Evolutionary conservation across 164 flowering plant species (phyloP).

Genomic region (Saururus chinensis): DNA sequence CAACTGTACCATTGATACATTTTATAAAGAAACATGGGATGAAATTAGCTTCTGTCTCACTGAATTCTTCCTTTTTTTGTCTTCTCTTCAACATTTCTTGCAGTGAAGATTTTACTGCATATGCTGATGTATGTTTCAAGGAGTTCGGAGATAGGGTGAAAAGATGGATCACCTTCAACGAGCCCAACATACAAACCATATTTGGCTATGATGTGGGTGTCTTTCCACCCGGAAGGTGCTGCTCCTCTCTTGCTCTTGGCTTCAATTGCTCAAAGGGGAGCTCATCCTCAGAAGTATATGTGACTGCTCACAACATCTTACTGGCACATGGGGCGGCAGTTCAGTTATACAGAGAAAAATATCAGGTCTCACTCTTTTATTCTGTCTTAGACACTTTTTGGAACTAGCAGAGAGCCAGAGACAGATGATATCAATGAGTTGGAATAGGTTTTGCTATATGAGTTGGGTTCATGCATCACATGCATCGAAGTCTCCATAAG

Average conservation of each 20-base stretch:
- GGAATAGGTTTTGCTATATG: too few relatives aligned
- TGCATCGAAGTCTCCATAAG: too few relatives aligned
- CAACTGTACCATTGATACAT: too few relatives aligned
- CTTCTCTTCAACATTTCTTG: not conserved
- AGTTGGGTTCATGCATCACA: too few relatives aligned
- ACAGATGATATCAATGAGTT: too few relatives aligned
- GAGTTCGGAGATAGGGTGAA: conserved; percentile 10
- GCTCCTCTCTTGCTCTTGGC: not conserved
- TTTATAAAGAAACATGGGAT: not conserved
- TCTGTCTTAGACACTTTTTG: too few relatives aligned
- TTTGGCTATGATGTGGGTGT: conserved; percentile 6
- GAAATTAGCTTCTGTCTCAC: not conserved
- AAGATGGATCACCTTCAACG: conserved; percentile 10
- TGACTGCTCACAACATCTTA: conserved; percentile 8
- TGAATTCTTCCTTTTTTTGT: not conserved
- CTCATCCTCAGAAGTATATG: conserved; percentile 10
- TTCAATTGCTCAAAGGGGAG: conserved; percentile 8
- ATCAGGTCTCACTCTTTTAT: conserved; percentile 6
- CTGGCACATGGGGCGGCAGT: conserved; percentile 12
- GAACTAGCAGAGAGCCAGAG: too few relatives aligned
- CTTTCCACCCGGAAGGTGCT: conserved; percentile 8
- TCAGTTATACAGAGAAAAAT: conserved; percentile 8
- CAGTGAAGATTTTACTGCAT: conserved; percentile 13
- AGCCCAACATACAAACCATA: conserved; percentile 7
- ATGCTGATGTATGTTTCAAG: conserved; percentile 9